Evolutionary conservation across 257 asterid species (phyloP), one percentile per base, ranked within the genome.

Genomic region (Thymus mandschuricus): DNA sequence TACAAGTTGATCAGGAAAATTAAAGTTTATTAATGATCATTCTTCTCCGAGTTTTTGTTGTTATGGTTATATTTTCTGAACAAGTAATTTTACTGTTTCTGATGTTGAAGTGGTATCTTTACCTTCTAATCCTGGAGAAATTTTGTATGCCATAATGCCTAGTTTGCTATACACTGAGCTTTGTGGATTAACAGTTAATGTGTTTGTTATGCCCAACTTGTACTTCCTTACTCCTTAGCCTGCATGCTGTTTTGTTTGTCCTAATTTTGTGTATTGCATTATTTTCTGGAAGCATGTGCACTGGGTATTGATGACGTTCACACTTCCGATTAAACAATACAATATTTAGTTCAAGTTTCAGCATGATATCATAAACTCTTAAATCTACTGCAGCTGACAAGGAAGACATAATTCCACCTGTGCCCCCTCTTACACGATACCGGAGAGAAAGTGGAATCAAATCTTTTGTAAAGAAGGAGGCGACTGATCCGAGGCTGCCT

Each of bases 391-490:
- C 95, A 94, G 99, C 93, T 74, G 96, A 88, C 80, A 91, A 88
- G 82, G 96, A 92, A 81, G 99, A 94, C 78, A 76, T 94, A 68
- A 50, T 91, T 68, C 99, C 99, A 56, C 97, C 99, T 35, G 83
- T 88, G 75, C 99, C 99, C 44, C 76, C 86, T 71, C 95, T 94
- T 68, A 91, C 97, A 3, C 86, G 97, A 48, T 89, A 87, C 84
- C 82, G 91, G 64, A 94, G 75, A 81, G 99, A 94, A 73, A 79
- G 83, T 78, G 97, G 94, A 76, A 79, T 94, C 60, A 94, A 91
- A 82, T 92, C 97, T 68, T 88, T 94, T 65, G 96, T 94, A 54
- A 91, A 88, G 88, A 94, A 94, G 87, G 99, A 94, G 71, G 67
- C 79, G 68, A 69, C 85, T 60, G 99, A 91, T 81, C 70, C 91